These are phyloP conservation scores for Pouteria glomerata DNA, from an alignment of 148 eudicot species.

Conservation along the genomic window DNA sequence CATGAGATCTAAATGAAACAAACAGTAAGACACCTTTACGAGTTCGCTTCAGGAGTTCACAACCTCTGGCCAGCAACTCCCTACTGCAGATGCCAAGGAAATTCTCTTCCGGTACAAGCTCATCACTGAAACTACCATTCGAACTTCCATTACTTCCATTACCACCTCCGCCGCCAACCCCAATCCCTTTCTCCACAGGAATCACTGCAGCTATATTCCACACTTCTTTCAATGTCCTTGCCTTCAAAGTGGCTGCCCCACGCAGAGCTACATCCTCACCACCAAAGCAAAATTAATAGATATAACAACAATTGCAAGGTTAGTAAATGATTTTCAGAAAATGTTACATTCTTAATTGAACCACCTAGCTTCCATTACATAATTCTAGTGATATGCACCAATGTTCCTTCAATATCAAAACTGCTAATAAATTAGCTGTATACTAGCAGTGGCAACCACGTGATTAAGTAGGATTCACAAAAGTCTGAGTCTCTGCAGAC, in stretches of 20 bases:
- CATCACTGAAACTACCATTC: constrained; percentile 67
- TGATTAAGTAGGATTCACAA: no score
- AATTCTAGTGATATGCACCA: no score
- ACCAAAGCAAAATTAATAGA: neutral
- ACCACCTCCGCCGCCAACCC: constrained; percentile 20
- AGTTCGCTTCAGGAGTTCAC: constrained; percentile 82
- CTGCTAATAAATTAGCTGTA: no score
- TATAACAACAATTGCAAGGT: no score
- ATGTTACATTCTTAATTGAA: no score
- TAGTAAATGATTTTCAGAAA: no score
- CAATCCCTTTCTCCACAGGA: constrained; percentile 69
- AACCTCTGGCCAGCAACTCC: constrained; percentile 75
- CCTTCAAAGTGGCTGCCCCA: constrained; percentile 87
- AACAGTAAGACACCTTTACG: constrained; percentile 59
- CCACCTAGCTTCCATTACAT: no score
- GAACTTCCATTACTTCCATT: constrained; percentile 39
- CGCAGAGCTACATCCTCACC: constrained; percentile 55
- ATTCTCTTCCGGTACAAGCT: constrained; percentile 70
- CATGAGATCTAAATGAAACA: neutral
- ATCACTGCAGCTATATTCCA: constrained; percentile 91
- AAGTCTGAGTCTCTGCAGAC: no score
- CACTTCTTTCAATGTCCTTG: constrained; percentile 85
- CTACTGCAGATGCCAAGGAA: constrained; percentile 73
- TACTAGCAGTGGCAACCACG: no score
- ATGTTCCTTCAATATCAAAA: neutral